Base-by-base conservation (phyloP, 2,329 filamentous ascomycete genomes). In the Cytospora chrysosperma region DNA sequence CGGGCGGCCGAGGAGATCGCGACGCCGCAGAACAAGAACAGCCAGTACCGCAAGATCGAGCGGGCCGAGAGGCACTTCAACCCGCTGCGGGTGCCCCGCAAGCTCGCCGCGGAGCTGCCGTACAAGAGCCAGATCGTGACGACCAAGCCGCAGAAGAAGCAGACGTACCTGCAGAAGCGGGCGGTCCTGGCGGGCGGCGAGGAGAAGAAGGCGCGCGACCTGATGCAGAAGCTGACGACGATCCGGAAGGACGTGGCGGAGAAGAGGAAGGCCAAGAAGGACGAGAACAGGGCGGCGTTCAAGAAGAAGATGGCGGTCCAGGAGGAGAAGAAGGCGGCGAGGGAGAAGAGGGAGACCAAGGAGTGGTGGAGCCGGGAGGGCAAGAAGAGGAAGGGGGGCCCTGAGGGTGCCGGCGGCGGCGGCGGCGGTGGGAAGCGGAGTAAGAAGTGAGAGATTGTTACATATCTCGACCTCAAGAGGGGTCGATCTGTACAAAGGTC, bases 321-420 rank as follows among this genome's bases (percentile, higher is more conserved):
- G 72, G 83, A 88, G 72, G 93, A 96, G 84, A 96, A 93, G 86
- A 91, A 92, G 78, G 85, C 85, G 63, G 91, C 88, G 65, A 82
- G 93, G 59, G 93, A 98, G 82, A 96, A 93, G 86, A 87, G 87
- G 71, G 94, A 99, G 80, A 90, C 88, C 74, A 90, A 96, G 75
- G 93, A 97, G 70, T 99, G 88, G 74, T 99, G 95, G 95, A 83
- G 87, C 71, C 88, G 88, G 71, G 96, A 99, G 78, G 95, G 95
- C 12, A 91, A 89, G 80, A 87, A 87, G 79, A 77, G 85, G 67
- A 79, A 76, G 61, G 76, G 77, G 1, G 76, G 72, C 2, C 79
- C 80, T 19, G 76, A 77, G 7, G 77, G 75, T 2, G 77, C 73
- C 9, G 40, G 19, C 9, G 40, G 40, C 17, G 40, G 40, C 6